phyloP scores from a whole-genome alignment of 2,329 filamentous ascomycete genomes.

The Paramyrothecium sp. region DNA sequence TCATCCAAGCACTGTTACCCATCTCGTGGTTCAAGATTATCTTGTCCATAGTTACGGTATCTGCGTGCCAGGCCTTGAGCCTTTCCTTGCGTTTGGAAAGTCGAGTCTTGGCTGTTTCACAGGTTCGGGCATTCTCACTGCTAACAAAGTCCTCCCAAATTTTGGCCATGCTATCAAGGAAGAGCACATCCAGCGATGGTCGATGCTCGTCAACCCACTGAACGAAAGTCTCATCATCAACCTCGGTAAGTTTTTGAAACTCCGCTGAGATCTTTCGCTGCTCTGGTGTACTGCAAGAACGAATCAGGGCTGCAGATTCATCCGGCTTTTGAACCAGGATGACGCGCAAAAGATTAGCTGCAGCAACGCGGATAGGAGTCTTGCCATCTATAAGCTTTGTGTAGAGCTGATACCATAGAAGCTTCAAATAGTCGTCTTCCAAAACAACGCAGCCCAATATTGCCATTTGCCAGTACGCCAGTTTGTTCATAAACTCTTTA shows the following conservation, averaged over 20 bases:
- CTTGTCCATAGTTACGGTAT: conserved; percentile 67
- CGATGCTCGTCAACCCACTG: conserved; percentile 84
- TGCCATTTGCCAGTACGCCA: conserved; percentile 95
- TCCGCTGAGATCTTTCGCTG: conserved; percentile 71
- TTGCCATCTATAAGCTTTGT: conserved; percentile 76
- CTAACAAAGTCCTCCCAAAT: conserved; percentile 86
- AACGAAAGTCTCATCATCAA: conserved; percentile 87
- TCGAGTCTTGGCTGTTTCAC: conserved; percentile 70
- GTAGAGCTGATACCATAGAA: conserved; percentile 93
- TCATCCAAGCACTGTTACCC: conserved; percentile 87
- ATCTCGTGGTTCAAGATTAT: conserved; percentile 79
- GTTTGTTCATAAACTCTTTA: conserved; percentile 73
- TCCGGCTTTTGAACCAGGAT: conserved; percentile 90
- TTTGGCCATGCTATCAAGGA: conserved; percentile 77
- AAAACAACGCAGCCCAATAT: conserved; percentile 75
- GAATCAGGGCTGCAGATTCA: conserved; percentile 73
- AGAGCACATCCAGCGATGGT: conserved; percentile 74
- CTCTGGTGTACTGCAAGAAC: conserved; percentile 66
- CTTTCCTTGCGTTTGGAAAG: conserved; percentile 77
- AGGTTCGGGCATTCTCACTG: conserved; percentile 76
- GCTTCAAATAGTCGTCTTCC: conserved; percentile 78
- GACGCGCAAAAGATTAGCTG: conserved; percentile 86
- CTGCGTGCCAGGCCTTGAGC: conserved; percentile 74
- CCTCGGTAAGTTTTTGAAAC: conserved; percentile 80
- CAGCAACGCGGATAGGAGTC: conserved; percentile 66